phyloP scores from a whole-genome alignment of 75 land plant species.

The Adiantum capillusveneris region DNA sequence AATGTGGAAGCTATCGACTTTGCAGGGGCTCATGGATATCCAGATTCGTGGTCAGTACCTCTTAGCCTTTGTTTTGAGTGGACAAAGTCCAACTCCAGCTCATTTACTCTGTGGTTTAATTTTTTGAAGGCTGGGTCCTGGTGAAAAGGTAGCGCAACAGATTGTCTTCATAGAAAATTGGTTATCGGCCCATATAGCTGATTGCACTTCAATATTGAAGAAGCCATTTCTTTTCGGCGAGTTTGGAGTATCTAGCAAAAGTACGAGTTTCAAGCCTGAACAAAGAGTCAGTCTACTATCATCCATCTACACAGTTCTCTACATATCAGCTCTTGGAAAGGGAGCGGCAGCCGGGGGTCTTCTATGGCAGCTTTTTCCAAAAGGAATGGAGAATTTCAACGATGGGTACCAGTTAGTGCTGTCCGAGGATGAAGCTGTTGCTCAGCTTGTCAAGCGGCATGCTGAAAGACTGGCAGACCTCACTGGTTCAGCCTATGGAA shows the following conservation, averaged over 20 bases:
- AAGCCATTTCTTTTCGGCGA: constrained; percentile 79
- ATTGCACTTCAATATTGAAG: constrained; percentile 38
- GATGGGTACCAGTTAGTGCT: constrained; percentile 75
- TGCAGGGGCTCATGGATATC: constrained; percentile 74
- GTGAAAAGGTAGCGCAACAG: constrained; percentile 31
- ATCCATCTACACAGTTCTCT: constrained; percentile 39
- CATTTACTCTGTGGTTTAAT: not conserved
- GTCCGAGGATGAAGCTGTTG: constrained; percentile 13
- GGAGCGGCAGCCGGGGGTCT: constrained; percentile 68
- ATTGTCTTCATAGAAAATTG: constrained; percentile 40
- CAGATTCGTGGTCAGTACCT: constrained; percentile 58
- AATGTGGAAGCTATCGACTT: constrained; percentile 48
- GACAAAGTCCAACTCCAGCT: not conserved
- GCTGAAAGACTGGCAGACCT: not conserved
- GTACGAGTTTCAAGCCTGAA: constrained; percentile 15
- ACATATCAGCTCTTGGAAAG: constrained; percentile 40
- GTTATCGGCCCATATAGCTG: constrained; percentile 53
- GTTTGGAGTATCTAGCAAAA: constrained; percentile 41
- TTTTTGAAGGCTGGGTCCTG: constrained; percentile 7
- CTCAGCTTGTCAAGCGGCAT: not conserved
- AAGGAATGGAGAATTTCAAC: constrained; percentile 59
- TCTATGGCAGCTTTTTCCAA: constrained; percentile 68
- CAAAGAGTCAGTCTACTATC: constrained; percentile 35
- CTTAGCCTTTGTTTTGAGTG: not conserved
- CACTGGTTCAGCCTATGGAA: not conserved